phyloP scores from a whole-genome alignment of 2,329 filamentous ascomycete genomes.

The Penicillium fuscoglaucum region DNA sequence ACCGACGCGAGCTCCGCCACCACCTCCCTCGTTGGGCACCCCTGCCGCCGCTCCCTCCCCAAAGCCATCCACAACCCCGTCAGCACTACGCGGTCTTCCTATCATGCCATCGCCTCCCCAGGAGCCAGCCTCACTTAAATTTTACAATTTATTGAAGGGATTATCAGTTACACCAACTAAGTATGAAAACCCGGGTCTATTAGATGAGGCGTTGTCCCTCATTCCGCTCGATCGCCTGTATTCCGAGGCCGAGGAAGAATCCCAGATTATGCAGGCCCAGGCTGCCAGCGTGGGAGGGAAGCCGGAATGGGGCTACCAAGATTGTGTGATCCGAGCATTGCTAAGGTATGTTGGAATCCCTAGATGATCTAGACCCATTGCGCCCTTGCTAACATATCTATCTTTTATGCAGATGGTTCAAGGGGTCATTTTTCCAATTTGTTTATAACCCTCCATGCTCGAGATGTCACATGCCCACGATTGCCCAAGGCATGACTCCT shows the following conservation, averaged over 20 bases:
- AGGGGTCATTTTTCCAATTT: slow-evolving; percentile 90
- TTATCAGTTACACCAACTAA: slow-evolving; percentile 85
- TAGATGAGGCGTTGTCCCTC: slow-evolving; percentile 85
- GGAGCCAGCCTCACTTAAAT: slow-evolving; percentile 70
- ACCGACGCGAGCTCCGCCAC: slow-evolving; percentile 39
- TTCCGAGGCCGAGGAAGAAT: slow-evolving; percentile 89
- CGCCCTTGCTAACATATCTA: slow-evolving; percentile 16
- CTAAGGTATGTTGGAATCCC: slow-evolving; percentile 62
- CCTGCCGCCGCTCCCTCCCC: slow-evolving; percentile 41
- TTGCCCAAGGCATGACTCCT: slow-evolving; percentile 77
- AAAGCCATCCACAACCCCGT: slow-evolving; percentile 36
- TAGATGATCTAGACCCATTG: slow-evolving; percentile 14
- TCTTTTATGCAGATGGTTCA: slow-evolving; percentile 73
- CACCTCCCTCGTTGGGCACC: slow-evolving; percentile 34
- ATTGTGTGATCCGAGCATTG: slow-evolving; percentile 88
- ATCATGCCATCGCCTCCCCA: slow-evolving; percentile 73
- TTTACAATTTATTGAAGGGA: slow-evolving; percentile 78
- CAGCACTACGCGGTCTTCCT: slow-evolving; percentile 58
- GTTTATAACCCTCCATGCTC: slow-evolving; percentile 92
- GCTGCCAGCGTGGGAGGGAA: slow-evolving; percentile 83
- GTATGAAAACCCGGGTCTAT: slow-evolving; percentile 91
- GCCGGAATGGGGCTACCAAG: slow-evolving; percentile 94
- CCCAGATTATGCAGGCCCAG: slow-evolving; percentile 80
- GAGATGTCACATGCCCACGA: slow-evolving; percentile 77
- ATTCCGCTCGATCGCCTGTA: slow-evolving; percentile 92